Conservation (phyloP, 306 rosid species). For the Coriaria nepalensis region DNA sequence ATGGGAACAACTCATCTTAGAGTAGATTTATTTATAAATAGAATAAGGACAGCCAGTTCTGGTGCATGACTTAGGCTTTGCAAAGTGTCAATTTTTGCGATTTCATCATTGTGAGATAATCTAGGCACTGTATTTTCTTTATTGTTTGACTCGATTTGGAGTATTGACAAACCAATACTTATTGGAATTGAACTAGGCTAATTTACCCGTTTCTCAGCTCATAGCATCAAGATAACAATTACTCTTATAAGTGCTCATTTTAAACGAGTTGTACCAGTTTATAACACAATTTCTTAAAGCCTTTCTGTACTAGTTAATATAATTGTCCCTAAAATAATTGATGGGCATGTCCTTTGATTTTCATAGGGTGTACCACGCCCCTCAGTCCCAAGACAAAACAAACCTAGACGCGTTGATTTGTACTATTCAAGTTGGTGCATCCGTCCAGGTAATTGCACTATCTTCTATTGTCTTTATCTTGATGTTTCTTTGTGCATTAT, state of each 20-base stretch:
- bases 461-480: background rate
- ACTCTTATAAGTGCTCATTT: background rate
- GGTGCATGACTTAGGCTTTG: too few species aligned
- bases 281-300: background rate
- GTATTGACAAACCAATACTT: too few species aligned
- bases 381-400: conserved; percentile 36
- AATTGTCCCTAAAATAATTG: conserved; percentile 9
- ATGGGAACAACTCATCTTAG: too few species aligned
- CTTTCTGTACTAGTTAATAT: background rate
- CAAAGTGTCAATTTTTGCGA: too few species aligned
- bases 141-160: too few species aligned
- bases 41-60: too few species aligned
- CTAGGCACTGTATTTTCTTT: too few species aligned
- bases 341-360: conserved; percentile 2
- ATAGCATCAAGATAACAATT: background rate
- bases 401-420: conserved; percentile 48
- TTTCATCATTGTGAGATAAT: too few species aligned
- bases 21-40: too few species aligned
- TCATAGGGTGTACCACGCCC: conserved; percentile 41
- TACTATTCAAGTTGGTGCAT: conserved; percentile 60
- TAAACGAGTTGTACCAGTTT: conserved; percentile 1
- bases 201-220: background rate
- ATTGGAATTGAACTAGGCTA: too few species aligned
- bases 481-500: background rate
- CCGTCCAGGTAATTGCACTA: conserved; percentile 34